A percentile compares a stretch with the other conserved stretches of the same genome.
Conservation (phyloP, 176 grass and related monocot genomes). For the Carex cristatella region DNA sequence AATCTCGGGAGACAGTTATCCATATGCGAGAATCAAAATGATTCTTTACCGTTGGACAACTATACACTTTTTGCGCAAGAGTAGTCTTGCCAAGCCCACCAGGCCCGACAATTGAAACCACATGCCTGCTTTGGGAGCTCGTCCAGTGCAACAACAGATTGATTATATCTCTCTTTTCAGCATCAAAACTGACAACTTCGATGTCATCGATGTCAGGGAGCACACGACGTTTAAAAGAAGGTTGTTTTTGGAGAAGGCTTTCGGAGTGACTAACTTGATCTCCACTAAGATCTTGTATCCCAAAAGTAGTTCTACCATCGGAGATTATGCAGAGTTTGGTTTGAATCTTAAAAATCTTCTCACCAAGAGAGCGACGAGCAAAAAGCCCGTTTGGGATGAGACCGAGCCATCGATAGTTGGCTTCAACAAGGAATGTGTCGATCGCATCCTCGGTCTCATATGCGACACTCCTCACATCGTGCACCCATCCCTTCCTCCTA, state of each 20-base stretch:
- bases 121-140: not conserved
- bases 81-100: conserved; percentile 27
- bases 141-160: not conserved
- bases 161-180: not conserved
- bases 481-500: too few species aligned
- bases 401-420: too few species aligned
- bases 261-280: too few species aligned
- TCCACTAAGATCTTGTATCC: not conserved
- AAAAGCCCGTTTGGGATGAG: not conserved
- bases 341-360: conserved; percentile 16
- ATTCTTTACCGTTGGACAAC: not conserved
- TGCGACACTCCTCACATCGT: too few species aligned
- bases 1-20: not conserved
- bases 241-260: not conserved
- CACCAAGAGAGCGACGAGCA: not conserved
- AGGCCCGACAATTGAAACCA: conserved; percentile 15
- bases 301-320: not conserved
- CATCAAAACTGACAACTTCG: not conserved
- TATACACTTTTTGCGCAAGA: conserved; percentile 10
- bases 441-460: too few species aligned
- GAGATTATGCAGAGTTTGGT: not conserved
- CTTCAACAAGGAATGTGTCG: too few species aligned
- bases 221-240: not conserved
- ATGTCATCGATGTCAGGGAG: not conserved
- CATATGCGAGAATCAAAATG: conserved; percentile 3